phyloP scores from a whole-genome alignment of 73 alveolate species.

The Uronychia setigera region DNA sequence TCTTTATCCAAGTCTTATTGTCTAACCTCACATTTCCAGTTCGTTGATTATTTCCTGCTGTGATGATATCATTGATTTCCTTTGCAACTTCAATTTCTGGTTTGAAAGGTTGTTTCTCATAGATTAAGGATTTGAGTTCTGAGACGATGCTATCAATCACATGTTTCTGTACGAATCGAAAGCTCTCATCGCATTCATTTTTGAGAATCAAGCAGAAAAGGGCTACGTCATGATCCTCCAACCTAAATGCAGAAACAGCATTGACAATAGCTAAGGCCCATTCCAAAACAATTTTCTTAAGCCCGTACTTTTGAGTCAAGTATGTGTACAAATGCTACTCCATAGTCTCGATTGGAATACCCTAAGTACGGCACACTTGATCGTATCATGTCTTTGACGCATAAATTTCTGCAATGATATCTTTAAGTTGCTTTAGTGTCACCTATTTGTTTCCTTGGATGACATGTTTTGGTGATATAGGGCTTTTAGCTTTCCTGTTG shows the following conservation, averaged over 20 bases:
- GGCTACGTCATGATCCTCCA: constrained; percentile 87
- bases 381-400: constrained; percentile 82
- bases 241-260: constrained; percentile 75
- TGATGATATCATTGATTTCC: neutral
- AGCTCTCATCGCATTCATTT: constrained; percentile 91
- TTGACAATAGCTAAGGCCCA: constrained; percentile 85
- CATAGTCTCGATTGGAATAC: constrained; percentile 87
- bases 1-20: constrained; percentile 21
- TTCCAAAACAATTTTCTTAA: constrained; percentile 81
- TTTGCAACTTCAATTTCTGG: constrained; percentile 23
- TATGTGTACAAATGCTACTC: constrained; percentile 92
- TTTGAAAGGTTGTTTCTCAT: constrained; percentile 78
- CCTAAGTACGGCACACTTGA: constrained; percentile 78
- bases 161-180: constrained; percentile 78
- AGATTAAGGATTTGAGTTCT: constrained; percentile 62
- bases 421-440: constrained; percentile 85
- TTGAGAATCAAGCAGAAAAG: constrained; percentile 88
- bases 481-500: too few species aligned
- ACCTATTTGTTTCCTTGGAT: too few species aligned
- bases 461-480: too few species aligned
- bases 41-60: too few species aligned
- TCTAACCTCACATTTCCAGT: neutral
- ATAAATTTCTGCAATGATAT: constrained; percentile 84
- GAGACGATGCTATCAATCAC: constrained; percentile 80
- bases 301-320: constrained; percentile 89